Base-by-base conservation (phyloP, 2,329 filamentous ascomycete genomes). In the Monosporascus sp. region DNA sequence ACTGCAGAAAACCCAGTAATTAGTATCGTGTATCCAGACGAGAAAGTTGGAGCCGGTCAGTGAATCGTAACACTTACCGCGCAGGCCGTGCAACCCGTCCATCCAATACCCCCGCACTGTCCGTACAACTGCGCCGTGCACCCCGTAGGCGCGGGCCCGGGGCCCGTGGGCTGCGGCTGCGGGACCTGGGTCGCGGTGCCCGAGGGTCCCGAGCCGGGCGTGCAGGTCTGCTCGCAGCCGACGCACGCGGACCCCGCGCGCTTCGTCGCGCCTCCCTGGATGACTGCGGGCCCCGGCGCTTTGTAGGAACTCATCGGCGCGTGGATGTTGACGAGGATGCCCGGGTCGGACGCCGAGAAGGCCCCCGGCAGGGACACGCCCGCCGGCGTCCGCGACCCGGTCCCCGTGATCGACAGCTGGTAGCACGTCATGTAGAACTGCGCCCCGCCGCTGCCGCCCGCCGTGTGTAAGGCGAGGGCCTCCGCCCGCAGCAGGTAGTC, bases 401-500 rank as follows among this genome's bases (percentile, higher is more conserved):
- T 34, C 3, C 69, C 70, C n/a, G 66, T 66, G 20, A 65, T 53
- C 22, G 63, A 65, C 17, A 67, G 48, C 56, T 68, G 65, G 53
- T 61, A 67, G 55, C 66, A 67, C 8, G 64, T 65, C 52, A 68
- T 61, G 61, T 68, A 67, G 55, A 68, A 68, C 53, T 68, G 64
- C 2, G 59, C 65, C n/a, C 56, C 55, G 26, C 60, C 67, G 22
- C 49, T 20, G 19, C 59, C 58, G 4, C 50, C 57, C 1, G 74
- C 74, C 4, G 68, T 62, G 57, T 77, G 75, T 14, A 77, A 64
- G n/a, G 74, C 75, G 40, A 77, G 69, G 7, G 69, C 69, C 59
- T 77, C 74, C 24, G 73, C 72, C 46, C 75, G 67, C 45, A 78
- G 59, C 19, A 78, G 67, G 55, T 77, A 77, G 50, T 76, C 68